Percentiles rank a stretch among this genome's conserved stretches.
These are phyloP conservation scores for Ganoderma boninense DNA, from an alignment of 1,284 basidiomycete genomes.

Conservation along the genomic window DNA sequence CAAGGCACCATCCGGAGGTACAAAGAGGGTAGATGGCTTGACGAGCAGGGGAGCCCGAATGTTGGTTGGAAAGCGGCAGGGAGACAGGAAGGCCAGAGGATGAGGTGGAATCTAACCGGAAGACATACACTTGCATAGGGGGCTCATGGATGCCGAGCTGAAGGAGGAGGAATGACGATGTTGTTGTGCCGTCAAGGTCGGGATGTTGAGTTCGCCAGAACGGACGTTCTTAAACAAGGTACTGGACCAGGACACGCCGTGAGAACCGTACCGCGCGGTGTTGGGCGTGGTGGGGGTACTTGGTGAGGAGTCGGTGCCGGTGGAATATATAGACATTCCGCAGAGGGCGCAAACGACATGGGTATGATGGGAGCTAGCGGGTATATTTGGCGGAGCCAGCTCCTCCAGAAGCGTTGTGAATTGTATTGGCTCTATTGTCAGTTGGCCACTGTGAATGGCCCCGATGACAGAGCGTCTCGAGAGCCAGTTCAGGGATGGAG, in stretches of 20 bases:
- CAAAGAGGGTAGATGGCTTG: constrained; percentile 73
- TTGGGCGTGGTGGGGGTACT: constrained; percentile 42
- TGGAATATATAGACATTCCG: constrained; percentile 61
- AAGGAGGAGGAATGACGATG: constrained; percentile 34
- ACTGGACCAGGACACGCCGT: constrained; percentile 58
- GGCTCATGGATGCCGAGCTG: constrained; percentile 43
- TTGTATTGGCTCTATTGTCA: constrained; percentile 89
- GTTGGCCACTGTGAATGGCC: constrained; percentile 89
- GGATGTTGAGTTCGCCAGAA: constrained; percentile 41
- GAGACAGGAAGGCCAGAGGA: constrained; percentile 41
- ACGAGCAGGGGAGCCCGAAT: constrained; percentile 32
- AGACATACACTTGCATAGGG: constrained; percentile 61
- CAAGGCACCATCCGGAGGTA: constrained; percentile 79
- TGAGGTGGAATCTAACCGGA: constrained; percentile 55
- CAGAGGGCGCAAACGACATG: constrained; percentile 76
- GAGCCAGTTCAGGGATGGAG: constrained; percentile 94
- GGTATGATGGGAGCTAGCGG: constrained; percentile 48
- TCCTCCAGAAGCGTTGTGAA: constrained; percentile 63
- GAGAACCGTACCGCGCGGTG: constrained; percentile 37
- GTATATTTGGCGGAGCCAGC: constrained; percentile 51
- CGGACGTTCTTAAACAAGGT: constrained; percentile 64
- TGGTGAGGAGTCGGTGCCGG: constrained; percentile 31
- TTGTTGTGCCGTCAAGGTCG: constrained; percentile 24
- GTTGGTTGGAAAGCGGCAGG: constrained; percentile 37
- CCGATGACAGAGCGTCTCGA: constrained; percentile 86